Base-by-base conservation (phyloP, 176 grass and related monocot genomes). In the Triticum aestivum region DNA sequence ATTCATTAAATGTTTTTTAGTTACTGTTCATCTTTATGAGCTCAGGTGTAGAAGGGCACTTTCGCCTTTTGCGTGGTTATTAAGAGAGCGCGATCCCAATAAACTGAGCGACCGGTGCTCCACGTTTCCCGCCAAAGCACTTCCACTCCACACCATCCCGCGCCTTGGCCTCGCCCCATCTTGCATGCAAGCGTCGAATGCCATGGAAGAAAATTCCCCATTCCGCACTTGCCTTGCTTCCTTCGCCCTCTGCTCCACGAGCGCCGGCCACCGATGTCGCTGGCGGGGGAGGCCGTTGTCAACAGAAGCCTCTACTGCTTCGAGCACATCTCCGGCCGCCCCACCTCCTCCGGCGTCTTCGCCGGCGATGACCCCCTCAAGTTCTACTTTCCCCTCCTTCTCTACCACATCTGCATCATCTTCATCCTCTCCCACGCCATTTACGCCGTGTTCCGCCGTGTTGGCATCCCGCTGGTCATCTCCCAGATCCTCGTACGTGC, bases 361-460 rank as follows among this genome's bases (percentile, higher is more conserved):
- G 45, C 91, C 44, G 95, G 92, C 85, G 95, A 97, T 61, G 89
- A 94, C 80, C 92, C 95, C 11, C 86, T 97, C 82, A 86, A 94
- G 76, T 97, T 91, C 86, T 92, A 91, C 79, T 92, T 94, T 75
- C 88, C 95, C 4, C 82, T 92, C 10, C 86, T 97, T 81, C 87
- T 94, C 84, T 82, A 70, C 85, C 87, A 94, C 30, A 83, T 97
- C 77, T 90, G 64, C 76, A 41, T 84, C 69, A 49, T 94, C 85
- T 97, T 93, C 67, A 11, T 49, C 23, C 49, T 79, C 63, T 90
- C 87, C 58, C 89, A 79, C 44, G 75, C 63, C 61, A 91, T 88
- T 33, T 87, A 97, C 78, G 61, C 63, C 29, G 1, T 84, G 2
- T 82, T 90, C 86, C 21, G 79, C 51, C 87, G 88, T 54, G 14